Evolutionary conservation across 2,329 filamentous ascomycete species (phyloP).

Genomic region (Pezicula neosporulosa): DNA sequence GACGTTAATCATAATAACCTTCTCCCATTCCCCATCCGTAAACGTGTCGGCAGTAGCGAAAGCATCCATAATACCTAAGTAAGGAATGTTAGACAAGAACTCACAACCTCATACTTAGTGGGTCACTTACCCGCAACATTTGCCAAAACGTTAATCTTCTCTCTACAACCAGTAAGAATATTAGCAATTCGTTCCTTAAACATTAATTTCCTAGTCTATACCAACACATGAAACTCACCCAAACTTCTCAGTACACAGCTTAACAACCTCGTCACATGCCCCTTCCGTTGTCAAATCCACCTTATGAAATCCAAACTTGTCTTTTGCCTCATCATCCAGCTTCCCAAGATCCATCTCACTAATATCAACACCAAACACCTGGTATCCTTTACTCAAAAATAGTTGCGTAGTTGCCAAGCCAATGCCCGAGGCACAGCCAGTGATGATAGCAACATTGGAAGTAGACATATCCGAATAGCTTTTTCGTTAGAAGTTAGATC

Average conservation of each 20-base stretch:
- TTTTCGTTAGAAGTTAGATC: neutral
- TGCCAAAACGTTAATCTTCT: conserved; percentile 37
- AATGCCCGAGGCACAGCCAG: conserved; percentile 30
- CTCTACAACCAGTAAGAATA: conserved; percentile 5
- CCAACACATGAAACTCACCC: conserved; percentile 13
- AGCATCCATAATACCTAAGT: conserved; percentile 32
- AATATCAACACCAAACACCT: conserved; percentile 29
- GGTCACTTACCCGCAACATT: conserved; percentile 35
- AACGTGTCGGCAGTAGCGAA: conserved; percentile 36
- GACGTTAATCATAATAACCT: conserved; percentile 37
- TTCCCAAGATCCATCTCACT: conserved; percentile 27
- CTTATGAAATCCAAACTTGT: conserved; percentile 30
- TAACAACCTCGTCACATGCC: conserved; percentile 30
- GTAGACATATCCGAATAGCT: neutral
- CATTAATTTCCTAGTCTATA: neutral
- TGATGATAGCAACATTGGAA: conserved; percentile 24
- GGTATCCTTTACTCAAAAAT: conserved; percentile 27
- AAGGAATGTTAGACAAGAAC: no score
- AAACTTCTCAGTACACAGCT: conserved; percentile 26
- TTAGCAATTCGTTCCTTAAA: neutral
- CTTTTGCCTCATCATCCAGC: conserved; percentile 12
- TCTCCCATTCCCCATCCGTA: conserved; percentile 35
- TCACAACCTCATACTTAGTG: no score
- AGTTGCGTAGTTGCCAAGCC: conserved; percentile 30
- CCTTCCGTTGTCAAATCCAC: conserved; percentile 27